Evolutionary conservation across 2,329 filamentous ascomycete genomes (phyloP).

Genomic region (Parastagonospora avenae): DNA sequence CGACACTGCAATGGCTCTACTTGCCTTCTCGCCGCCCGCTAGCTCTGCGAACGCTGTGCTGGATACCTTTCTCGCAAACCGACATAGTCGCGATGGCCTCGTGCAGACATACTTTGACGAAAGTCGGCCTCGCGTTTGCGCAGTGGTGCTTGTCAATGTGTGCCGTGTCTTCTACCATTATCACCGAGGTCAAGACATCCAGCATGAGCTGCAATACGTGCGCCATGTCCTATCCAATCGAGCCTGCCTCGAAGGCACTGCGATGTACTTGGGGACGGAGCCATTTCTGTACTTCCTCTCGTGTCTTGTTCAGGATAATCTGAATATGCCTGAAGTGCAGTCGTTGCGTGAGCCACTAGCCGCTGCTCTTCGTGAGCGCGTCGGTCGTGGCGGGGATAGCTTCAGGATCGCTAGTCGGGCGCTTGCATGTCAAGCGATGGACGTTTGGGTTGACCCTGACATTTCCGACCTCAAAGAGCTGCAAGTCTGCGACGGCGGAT

Average conservation of each 20-base stretch:
- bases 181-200: constrained; percentile 26
- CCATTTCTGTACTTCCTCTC: constrained; percentile 40
- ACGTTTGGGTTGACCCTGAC: constrained; percentile 17
- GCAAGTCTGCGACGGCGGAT: constrained; percentile 44
- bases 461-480: constrained; percentile 23
- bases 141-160: constrained; percentile 41
- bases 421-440: constrained; percentile 31
- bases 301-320: constrained; percentile 24
- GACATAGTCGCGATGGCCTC: constrained; percentile 47
- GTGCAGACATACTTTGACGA: constrained; percentile 45
- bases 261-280: constrained; percentile 40
- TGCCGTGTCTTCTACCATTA: constrained; percentile 40
- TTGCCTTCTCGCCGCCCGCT: constrained; percentile 22
- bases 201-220: constrained; percentile 32
- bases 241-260: constrained; percentile 40
- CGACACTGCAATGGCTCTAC: constrained; percentile 40
- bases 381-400: constrained; percentile 27
- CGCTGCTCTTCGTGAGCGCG: constrained; percentile 26
- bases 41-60: constrained; percentile 8
- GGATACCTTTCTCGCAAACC: constrained; percentile 36
- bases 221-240: constrained; percentile 16
- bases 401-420: constrained; percentile 37
- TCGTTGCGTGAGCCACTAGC: constrained; percentile 25
- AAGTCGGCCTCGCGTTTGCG: constrained; percentile 29
- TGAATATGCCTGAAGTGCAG: constrained; percentile 17